phyloP scores from a whole-genome alignment of 371 early-diverging fungal species.

The Phascolomyces articulosus region DNA sequence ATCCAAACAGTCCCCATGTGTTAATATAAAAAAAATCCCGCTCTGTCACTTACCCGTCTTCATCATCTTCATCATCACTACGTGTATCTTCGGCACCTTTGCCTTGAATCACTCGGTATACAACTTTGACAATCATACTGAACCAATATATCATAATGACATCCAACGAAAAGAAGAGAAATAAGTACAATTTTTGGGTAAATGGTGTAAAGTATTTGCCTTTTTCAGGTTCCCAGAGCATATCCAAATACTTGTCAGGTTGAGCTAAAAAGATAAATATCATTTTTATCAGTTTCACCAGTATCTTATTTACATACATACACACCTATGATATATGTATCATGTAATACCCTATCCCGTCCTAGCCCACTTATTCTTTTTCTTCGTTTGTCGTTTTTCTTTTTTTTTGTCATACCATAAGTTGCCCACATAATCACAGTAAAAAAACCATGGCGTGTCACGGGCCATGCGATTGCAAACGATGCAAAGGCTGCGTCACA shows the following conservation, averaged over 20 bases:
- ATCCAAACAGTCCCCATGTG: too few species aligned
- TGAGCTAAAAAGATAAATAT: constrained; percentile 31
- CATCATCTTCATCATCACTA: constrained; percentile 69
- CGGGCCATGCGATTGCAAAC: constrained; percentile 80
- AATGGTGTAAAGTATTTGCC: constrained; percentile 62
- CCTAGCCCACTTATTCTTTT: background rate
- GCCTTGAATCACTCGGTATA: constrained; percentile 64
- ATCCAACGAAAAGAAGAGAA: constrained; percentile 65
- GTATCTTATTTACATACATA: too few species aligned
- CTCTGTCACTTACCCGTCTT: constrained; percentile 24
- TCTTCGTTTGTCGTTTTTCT: too few species aligned
- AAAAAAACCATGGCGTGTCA: constrained; percentile 74
- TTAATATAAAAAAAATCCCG: background rate
- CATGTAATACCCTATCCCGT: too few species aligned
- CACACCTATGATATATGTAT: too few species aligned
- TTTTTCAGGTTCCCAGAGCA: constrained; percentile 69
- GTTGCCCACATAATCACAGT: constrained; percentile 59
- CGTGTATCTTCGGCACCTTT: constrained; percentile 74
- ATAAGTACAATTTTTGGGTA: constrained; percentile 58
- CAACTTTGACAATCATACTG: constrained; percentile 69
- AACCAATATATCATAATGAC: constrained; percentile 80
- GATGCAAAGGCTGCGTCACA: constrained; percentile 77
- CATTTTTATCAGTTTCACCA: background rate
- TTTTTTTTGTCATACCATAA: constrained; percentile 31
- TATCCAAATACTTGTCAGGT: constrained; percentile 46